Conservation (phyloP, 2,329 filamentous ascomycete genomes). For the Ramularia endophylla region DNA sequence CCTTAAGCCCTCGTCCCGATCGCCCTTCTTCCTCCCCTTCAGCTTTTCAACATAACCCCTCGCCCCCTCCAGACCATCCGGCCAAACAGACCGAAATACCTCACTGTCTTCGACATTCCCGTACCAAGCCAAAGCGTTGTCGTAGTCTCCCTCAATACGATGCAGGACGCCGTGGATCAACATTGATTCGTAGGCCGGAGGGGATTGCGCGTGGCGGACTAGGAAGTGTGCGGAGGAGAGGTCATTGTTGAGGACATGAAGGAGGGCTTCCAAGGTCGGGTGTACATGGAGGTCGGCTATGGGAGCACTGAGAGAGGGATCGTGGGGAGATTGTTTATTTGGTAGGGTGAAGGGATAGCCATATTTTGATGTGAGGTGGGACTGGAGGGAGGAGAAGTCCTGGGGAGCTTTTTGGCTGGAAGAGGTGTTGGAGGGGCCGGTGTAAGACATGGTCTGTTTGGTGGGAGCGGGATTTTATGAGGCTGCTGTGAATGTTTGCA, state of each 20-base stretch:
- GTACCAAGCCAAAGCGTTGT: conserved; percentile 46
- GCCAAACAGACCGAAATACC: conserved; percentile 32
- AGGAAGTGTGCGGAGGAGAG: conserved; percentile 48
- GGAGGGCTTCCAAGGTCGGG: conserved; percentile 44
- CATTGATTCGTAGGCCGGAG: conserved; percentile 47
- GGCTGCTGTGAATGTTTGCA: too few species aligned
- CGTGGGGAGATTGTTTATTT: conserved; percentile 20
- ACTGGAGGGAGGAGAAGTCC: neutral
- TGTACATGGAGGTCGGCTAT: conserved; percentile 34
- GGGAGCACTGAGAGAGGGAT: conserved; percentile 20
- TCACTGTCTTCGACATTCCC: conserved; percentile 37
- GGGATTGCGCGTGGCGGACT: conserved; percentile 46
- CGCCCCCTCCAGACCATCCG: conserved; percentile 22
- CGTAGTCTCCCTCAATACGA: conserved; percentile 46
- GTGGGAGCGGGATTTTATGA: too few species aligned
- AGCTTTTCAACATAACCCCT: conserved; percentile 28
- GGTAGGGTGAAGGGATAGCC: conserved; percentile 14
- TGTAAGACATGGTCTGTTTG: too few species aligned
- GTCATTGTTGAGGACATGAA: conserved; percentile 49
- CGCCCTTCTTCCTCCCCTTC: conserved; percentile 32
- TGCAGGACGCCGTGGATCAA: conserved; percentile 48
- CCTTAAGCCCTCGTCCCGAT: conserved; percentile 29
- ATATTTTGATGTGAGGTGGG: neutral
- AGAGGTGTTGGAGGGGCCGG: too few species aligned
- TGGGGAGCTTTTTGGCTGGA: neutral